These are phyloP conservation scores for Eucalyptus shirleyi DNA, from an alignment of 345 rosid species.

Conservation along the genomic window DNA sequence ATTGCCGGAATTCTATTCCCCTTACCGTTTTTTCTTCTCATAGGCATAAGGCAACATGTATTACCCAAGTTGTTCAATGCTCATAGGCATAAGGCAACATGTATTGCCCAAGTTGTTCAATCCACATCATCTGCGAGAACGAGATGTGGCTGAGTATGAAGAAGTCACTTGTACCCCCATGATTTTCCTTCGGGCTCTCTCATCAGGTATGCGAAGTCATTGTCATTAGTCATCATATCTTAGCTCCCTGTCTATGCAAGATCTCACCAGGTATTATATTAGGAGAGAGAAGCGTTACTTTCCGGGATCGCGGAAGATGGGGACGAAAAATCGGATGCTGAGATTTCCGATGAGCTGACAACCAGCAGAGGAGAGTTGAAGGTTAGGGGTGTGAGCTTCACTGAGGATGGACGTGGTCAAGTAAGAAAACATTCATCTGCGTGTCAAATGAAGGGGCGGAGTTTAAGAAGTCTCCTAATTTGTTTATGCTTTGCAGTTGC, in stretches of 20 bases:
- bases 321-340: slow-evolving; percentile 29
- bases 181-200: slow-evolving; percentile 17
- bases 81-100: slow-evolving; percentile 55
- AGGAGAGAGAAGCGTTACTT: slow-evolving; percentile 14
- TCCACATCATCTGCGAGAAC: slow-evolving; percentile 29
- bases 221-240: not conserved
- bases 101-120: slow-evolving; percentile 51
- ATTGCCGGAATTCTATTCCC: slow-evolving; percentile 79
- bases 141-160: slow-evolving; percentile 73
- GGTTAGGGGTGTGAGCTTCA: slow-evolving; percentile 36
- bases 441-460: not conserved
- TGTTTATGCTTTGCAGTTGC: not conserved
- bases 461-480: not conserved
- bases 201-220: not conserved
- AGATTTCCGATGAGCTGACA: slow-evolving; percentile 63
- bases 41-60: slow-evolving; percentile 51
- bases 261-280: not conserved
- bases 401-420: slow-evolving; percentile 18
- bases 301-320: slow-evolving; percentile 8
- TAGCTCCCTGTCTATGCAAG: not conserved
- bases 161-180: slow-evolving; percentile 35
- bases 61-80: no score
- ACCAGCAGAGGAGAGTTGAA: slow-evolving; percentile 79
- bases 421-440: not conserved
- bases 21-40: slow-evolving; percentile 64